Conservation (phyloP, 768 basidiomycete species). For the Podaxis sp. region DNA sequence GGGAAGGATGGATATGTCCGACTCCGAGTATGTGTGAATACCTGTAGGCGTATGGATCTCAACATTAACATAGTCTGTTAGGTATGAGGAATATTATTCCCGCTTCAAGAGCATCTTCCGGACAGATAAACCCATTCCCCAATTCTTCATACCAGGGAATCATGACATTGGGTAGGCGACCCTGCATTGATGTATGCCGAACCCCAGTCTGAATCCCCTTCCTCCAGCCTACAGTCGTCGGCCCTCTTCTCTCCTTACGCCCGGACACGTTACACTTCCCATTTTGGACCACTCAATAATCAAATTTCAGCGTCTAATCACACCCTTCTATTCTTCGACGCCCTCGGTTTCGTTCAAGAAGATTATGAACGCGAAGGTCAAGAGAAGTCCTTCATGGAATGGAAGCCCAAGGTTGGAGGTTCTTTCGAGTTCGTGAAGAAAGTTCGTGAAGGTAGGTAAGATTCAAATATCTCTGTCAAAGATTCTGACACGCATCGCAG, state of each 20-base stretch:
- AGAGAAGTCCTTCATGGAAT: constrained; percentile 41
- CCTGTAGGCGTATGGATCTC: neutral
- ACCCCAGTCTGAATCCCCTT: constrained; percentile 20
- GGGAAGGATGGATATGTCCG: constrained; percentile 64
- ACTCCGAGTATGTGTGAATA: constrained; percentile 58
- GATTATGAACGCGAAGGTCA: constrained; percentile 50
- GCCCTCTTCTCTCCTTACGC: constrained; percentile 45
- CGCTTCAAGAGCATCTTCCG: constrained; percentile 76
- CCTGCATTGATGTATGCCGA: neutral
- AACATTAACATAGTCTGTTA: constrained; percentile 28
- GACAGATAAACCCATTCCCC: constrained; percentile 43
- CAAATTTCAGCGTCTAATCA: constrained; percentile 68
- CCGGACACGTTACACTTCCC: constrained; percentile 57
- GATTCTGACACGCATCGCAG: constrained; percentile 22
- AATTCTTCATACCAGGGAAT: constrained; percentile 84
- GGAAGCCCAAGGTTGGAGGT: constrained; percentile 49
- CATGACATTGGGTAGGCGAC: constrained; percentile 76
- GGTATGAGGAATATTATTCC: constrained; percentile 70
- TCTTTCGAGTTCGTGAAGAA: constrained; percentile 54
- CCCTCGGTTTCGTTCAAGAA: constrained; percentile 74
- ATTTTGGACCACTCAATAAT: constrained; percentile 77
- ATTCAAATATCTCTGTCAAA: constrained; percentile 10
- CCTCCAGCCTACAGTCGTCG: constrained; percentile 45
- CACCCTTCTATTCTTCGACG: constrained; percentile 70
- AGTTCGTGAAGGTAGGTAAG: constrained; percentile 33